These are phyloP conservation scores for Cyberlindnera mycetangii DNA, from an alignment of 805 yeast genomes.

Conservation along the genomic window DNA sequence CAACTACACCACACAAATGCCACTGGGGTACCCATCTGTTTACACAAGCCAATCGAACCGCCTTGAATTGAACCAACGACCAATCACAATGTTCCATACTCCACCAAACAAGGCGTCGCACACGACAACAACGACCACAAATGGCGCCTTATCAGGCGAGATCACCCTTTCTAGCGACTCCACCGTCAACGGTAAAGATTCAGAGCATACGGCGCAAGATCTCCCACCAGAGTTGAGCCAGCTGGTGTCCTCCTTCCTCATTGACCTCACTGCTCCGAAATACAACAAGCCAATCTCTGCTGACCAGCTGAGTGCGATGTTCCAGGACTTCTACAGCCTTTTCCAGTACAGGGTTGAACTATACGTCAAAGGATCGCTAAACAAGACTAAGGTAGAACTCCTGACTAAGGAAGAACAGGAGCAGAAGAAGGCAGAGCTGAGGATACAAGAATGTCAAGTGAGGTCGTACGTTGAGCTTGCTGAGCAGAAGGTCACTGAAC, in stretches of 20 bases:
- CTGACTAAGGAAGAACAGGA: constrained; percentile 11
- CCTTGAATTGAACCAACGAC: no score
- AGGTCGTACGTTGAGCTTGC: constrained; percentile 18
- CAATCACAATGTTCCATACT: constrained; percentile 14
- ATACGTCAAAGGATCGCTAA: constrained; percentile 18
- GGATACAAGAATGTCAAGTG: constrained; percentile 2
- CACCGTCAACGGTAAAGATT: not conserved
- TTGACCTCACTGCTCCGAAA: constrained; percentile 24
- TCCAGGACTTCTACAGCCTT: constrained; percentile 22
- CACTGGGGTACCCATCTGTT: not conserved
- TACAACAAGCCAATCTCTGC: constrained; percentile 22
- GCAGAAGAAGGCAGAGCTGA: constrained; percentile 2
- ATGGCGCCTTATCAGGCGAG: constrained; percentile 4
- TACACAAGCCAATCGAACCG: no score
- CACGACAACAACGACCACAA: constrained; percentile 7
- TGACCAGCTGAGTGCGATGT: constrained; percentile 16
- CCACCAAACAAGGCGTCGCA: constrained; percentile 12
- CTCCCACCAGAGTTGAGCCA: constrained; percentile 14
- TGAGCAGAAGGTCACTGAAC: constrained; percentile 15
- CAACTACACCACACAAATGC: not conserved
- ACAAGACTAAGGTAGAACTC: constrained; percentile 8
- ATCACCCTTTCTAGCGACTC: not conserved
- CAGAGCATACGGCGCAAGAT: constrained; percentile 1
- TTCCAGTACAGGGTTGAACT: constrained; percentile 14
- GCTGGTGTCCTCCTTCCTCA: constrained; percentile 15